Base-by-base conservation (phyloP, 192 early-diverging fungal genomes). In the Linnemannia exigua region DNA sequence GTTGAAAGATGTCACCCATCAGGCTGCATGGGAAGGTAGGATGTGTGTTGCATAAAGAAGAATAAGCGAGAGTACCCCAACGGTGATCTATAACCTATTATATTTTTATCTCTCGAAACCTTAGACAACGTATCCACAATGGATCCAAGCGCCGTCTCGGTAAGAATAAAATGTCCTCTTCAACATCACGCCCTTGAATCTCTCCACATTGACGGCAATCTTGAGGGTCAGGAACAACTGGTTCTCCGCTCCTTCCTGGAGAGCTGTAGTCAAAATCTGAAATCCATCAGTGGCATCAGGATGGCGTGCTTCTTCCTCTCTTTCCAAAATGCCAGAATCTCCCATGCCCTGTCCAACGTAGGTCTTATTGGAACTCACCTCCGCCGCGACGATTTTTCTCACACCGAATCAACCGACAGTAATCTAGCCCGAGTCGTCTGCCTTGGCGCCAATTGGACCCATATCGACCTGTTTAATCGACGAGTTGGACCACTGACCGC, bases 121-220 rank as follows among this genome's bases (percentile, higher is more conserved):
- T 51, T 46, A 9, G n/a, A 1, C n/a, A 4, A 5, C 15, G 50
- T 2, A 19, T 51, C 50, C 5, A n/a, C n/a, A n/a, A n/a, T n/a
- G n/a, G n/a, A n/a, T n/a, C n/a, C n/a, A n/a, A 19, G 50, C 12
- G 50, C 16, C 50, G 20, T 15, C 16, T 25, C 28, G 3, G 16
- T n/a, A 3, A 48, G 25, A 15, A 16, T 31, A 46, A 20, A 25
- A 5, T 46, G 15, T 2, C 70, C n/a, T n/a, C n/a, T n/a, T n/a
- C n/a, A n/a, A n/a, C n/a, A 72, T 31, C 70, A 72, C 48, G 70
- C 70, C 11, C 70, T 72, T 19, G 47, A 72, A 28, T 28, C 46
- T 50, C 7, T 72, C 70, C 11, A 48, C 6, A 51, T 72, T 19
- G 11, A 1, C 6, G 70, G 70, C 25, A 50, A 25, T 25, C 70